Conservation (phyloP, 2,329 filamentous ascomycete genomes). For the Colletotrichum nymphaeae region DNA sequence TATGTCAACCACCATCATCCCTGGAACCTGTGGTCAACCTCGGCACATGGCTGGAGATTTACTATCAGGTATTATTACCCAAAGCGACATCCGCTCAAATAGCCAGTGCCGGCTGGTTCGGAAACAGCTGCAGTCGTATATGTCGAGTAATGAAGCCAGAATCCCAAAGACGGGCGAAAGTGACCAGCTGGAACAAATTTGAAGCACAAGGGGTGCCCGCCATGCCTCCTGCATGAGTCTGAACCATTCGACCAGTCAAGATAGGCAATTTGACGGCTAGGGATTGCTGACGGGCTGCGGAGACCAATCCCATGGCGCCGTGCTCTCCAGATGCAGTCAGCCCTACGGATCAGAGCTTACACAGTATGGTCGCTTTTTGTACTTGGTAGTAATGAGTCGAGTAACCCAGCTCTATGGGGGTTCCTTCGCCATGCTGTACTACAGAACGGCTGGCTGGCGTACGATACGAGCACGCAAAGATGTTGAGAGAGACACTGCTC, state of each 20-base stretch:
- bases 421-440: neutral
- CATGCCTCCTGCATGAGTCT: slow-evolving; percentile 26
- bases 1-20: neutral
- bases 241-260: neutral
- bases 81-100: too few species aligned
- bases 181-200: slow-evolving; percentile 26
- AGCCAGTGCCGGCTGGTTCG: neutral
- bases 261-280: neutral
- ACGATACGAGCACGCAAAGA: neutral
- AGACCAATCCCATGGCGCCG: slow-evolving; percentile 20
- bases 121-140: neutral
- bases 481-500: neutral
- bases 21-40: neutral
- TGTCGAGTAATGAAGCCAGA: neutral
- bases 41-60: neutral
- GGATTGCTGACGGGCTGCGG: slow-evolving; percentile 9
- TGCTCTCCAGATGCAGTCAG: slow-evolving; percentile 27
- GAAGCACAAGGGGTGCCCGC: slow-evolving; percentile 19
- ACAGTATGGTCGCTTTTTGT: neutral
- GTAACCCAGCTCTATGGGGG: too few species aligned
- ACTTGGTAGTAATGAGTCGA: neutral
- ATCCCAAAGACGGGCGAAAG: neutral
- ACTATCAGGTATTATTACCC: neutral
- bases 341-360: slow-evolving; percentile 19
- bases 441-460: neutral